Evolutionary conservation across 805 yeast genomes (phyloP).

Genomic region (Allodekkera sacchari): DNA sequence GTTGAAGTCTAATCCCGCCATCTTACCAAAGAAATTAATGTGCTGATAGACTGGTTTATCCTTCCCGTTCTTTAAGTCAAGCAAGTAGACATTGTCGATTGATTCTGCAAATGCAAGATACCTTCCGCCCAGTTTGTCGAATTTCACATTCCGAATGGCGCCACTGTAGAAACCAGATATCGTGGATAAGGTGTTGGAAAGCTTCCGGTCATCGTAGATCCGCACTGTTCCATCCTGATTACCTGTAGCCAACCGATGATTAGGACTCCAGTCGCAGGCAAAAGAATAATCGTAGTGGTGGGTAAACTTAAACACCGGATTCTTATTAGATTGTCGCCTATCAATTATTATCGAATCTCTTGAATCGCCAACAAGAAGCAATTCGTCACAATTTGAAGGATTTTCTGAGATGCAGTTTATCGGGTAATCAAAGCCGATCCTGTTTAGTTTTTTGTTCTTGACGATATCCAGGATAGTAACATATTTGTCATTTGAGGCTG

Average conservation of each 20-base stretch:
- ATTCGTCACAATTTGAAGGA: constrained; percentile 29
- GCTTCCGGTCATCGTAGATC: constrained; percentile 40
- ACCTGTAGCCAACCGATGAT: constrained; percentile 37
- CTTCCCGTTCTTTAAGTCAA: constrained; percentile 23
- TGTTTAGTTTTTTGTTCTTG: constrained; percentile 11
- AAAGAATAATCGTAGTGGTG: constrained; percentile 54
- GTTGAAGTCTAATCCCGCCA: constrained; percentile 45
- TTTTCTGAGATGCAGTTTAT: constrained; percentile 40
- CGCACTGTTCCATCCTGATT: constrained; percentile 53
- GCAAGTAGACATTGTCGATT: constrained; percentile 47
- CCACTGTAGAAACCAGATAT: constrained; percentile 24
- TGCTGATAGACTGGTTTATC: constrained; percentile 27
- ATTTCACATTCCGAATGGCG: constrained; percentile 46
- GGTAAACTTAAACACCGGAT: constrained; percentile 9
- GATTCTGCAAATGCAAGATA: constrained; percentile 49
- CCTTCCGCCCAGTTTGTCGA: constrained; percentile 34
- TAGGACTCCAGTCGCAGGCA: constrained; percentile 46
- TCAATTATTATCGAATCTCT: constrained; percentile 37
- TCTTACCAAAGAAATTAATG: constrained; percentile 48
- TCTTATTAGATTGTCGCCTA: constrained; percentile 18
- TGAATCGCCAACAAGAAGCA: constrained; percentile 45
- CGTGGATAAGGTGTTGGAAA: constrained; percentile 8
- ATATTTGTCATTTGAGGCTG: constrained; percentile 43
- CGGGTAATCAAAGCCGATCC: constrained; percentile 33
- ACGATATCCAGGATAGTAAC: constrained; percentile 34